phyloP scores from a whole-genome alignment of 1,139 yeast species.

The Lodderomyces metapsilosis region DNA sequence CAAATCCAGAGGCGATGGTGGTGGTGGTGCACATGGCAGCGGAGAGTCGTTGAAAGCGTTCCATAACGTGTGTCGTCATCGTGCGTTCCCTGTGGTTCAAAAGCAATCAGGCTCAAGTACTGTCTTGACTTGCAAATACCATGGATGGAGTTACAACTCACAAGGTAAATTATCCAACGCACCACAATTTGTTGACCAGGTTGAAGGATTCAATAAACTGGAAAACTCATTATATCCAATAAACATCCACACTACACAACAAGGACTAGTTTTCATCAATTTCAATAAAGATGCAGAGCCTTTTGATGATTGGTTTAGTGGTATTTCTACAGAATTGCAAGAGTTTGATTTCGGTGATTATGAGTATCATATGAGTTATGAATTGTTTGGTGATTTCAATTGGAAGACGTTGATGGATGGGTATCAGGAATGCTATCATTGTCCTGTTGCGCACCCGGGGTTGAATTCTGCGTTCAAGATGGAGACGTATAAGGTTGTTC shows the following conservation, averaged over 20 bases:
- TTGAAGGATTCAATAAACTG: conserved; percentile 55
- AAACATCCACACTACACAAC: conserved; percentile 52
- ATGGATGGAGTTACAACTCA: conserved; percentile 64
- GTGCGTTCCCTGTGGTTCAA: conserved; percentile 60
- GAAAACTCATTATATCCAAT: conserved; percentile 57
- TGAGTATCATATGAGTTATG: conserved; percentile 66
- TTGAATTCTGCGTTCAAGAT: conserved; percentile 54
- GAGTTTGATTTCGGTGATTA: conserved; percentile 60
- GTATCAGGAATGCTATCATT: conserved; percentile 65
- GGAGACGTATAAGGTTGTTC: conserved; percentile 65
- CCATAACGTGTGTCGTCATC: conserved; percentile 64
- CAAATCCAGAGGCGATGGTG: conserved; percentile 40
- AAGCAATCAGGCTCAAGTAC: conserved; percentile 58
- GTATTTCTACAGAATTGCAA: conserved; percentile 49
- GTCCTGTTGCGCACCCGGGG: conserved; percentile 68
- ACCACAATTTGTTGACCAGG: conserved; percentile 57
- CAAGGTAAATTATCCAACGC: conserved; percentile 59
- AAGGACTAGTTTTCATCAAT: conserved; percentile 57
- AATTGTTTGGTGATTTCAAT: conserved; percentile 59
- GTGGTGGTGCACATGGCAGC: conserved; percentile 44
- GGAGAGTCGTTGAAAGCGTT: conserved; percentile 60
- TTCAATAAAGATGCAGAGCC: conserved; percentile 39
- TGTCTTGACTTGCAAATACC: conserved; percentile 59
- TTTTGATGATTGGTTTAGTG: conserved; percentile 52
- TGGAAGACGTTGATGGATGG: conserved; percentile 71